These are phyloP conservation scores for Jatropha curcas DNA, from an alignment of 345 rosid genomes.

Conservation along the genomic window DNA sequence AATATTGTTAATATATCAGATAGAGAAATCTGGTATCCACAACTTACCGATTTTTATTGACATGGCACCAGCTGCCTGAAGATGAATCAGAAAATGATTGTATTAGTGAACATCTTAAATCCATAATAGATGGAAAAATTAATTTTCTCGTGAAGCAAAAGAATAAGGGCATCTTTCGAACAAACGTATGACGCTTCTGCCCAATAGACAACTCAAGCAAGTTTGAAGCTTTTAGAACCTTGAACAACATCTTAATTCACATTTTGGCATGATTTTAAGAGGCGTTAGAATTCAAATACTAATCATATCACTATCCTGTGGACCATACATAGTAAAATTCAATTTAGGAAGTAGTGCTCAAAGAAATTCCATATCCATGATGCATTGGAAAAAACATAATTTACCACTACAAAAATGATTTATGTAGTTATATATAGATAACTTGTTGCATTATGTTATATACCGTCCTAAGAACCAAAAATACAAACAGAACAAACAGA, in stretches of 20 bases:
- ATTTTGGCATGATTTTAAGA: neutral
- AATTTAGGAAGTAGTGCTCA: neutral
- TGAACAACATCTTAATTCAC: neutral
- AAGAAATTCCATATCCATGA: neutral
- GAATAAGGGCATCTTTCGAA: neutral
- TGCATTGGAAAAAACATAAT: neutral
- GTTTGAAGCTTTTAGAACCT: neutral
- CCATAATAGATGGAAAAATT: neutral
- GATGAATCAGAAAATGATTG: slow-evolving; percentile 10
- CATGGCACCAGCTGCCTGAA: slow-evolving; percentile 96
- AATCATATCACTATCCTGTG: neutral
- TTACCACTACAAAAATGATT: neutral
- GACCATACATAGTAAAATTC: neutral
- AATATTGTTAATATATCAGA: too few species aligned
- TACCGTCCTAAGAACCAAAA: too few species aligned
- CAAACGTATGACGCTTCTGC: neutral
- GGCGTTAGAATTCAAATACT: neutral
- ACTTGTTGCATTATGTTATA: too few species aligned
- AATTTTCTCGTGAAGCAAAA: neutral
- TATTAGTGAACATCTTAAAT: slow-evolving; percentile 5
- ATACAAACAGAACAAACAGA: too few species aligned
- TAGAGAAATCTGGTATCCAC: neutral
- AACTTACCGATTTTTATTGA: slow-evolving; percentile 90
- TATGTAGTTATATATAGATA: too few species aligned
- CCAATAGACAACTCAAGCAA: neutral